Evolutionary conservation across 306 rosid genomes (phyloP), one percentile per base, ranked within the genome.

Genomic region (Canavalia ensiformis): DNA sequence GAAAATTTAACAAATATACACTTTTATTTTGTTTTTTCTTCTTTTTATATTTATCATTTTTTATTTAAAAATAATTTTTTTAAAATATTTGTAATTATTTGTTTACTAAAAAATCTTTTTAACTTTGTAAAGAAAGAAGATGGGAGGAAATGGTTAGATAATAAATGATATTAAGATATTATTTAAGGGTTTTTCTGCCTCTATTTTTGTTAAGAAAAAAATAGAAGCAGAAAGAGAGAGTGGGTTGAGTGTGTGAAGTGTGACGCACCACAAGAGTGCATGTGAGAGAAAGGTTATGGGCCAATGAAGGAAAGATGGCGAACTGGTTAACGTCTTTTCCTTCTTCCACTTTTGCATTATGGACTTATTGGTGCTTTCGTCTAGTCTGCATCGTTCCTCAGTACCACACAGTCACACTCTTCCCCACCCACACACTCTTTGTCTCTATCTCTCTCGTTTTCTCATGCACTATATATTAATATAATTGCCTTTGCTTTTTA

Each of bases 301-400:
- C 75, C 72, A 55, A 42, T 49, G 42, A 50, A 65, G 47, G 55
- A 44, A 65, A 11, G 75, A 79, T 71, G 81, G 74, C 77, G 70
- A 83, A 75, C 66, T 76, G 56, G 77, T 82, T 77, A 39, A 71
- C 41, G 59, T 77, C 60, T 78, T 64, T 55, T 76, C 47, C 59
- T 12, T 54, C 11, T 55, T 47, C 62, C 70, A 74, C 76, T 62
- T 33, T 52, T 31, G 54, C 66, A 84, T 75, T 59, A 29, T 68
- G 88, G 76, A 77, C 60, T 33, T 11, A 8, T 3, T 41, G 7
- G 51, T 74, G 46, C 88, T 82, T 31, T 64, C 49, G 92, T 85
- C 85, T 81, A 75, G 91, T 87, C 93, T 76, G 71, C 79, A 67
- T 89, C 89, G 31, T 41, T 64, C 68, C 51, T 73, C 66, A 44